These are phyloP conservation scores for Malassezia japonica DNA, from an alignment of 1,284 basidiomycete genomes.

Conservation along the genomic window DNA sequence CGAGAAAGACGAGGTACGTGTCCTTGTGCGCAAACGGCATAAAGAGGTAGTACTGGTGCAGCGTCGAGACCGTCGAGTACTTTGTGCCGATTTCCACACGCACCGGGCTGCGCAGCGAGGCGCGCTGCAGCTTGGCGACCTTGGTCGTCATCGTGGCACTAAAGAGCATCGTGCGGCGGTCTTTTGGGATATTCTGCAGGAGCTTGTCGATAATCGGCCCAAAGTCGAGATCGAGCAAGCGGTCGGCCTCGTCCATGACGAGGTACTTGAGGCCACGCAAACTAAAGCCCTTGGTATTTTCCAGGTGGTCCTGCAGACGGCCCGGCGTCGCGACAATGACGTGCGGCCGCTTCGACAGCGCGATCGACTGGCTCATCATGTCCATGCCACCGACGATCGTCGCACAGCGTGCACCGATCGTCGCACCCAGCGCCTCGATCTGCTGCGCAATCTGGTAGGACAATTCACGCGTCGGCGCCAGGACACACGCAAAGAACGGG, in stretches of 20 bases:
- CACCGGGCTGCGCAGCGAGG: conserved; percentile 89
- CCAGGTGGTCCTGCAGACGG: conserved; percentile 84
- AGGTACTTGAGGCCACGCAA: conserved; percentile 77
- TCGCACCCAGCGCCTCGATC: conserved; percentile 79
- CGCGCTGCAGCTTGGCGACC: conserved; percentile 90
- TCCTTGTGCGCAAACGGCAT: conserved; percentile 90
- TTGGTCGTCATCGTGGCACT: conserved; percentile 99
- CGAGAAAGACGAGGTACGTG: conserved; percentile 76
- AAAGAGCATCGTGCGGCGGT: conserved; percentile 90
- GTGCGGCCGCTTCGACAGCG: conserved; percentile 70
- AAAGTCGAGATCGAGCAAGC: conserved; percentile 93
- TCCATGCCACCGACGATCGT: conserved; percentile 94
- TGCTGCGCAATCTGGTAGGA: conserved; percentile 98
- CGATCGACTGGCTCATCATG: conserved; percentile 82
- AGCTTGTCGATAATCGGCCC: conserved; percentile 95
- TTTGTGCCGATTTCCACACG: conserved; percentile 82
- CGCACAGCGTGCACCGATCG: conserved; percentile 65
- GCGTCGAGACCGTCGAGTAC: conserved; percentile 93
- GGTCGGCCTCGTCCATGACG: conserved; percentile 94
- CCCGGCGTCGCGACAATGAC: conserved; percentile 96
- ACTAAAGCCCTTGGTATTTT: conserved; percentile 96
- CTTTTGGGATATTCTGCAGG: conserved; percentile 84
- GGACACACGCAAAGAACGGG: conserved; percentile 82
- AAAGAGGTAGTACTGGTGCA: conserved; percentile 91
- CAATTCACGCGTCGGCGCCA: conserved; percentile 73